These are phyloP conservation scores for Bertia moriformis DNA, from an alignment of 2,329 filamentous ascomycete species.

Conservation along the genomic window DNA sequence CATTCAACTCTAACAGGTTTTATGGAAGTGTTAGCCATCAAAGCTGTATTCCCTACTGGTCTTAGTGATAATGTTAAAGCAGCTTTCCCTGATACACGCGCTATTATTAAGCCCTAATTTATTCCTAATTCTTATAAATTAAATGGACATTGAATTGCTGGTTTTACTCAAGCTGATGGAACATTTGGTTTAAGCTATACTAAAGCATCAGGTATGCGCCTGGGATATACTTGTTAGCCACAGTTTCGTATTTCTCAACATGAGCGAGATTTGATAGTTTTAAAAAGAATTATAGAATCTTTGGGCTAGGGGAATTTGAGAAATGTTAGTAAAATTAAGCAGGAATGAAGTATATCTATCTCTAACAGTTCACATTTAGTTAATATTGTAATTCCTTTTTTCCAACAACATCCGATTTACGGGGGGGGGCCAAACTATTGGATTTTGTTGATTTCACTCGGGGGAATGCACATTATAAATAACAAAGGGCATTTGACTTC, in stretches of 20 bases:
- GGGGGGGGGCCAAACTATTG: constrained; percentile 1
- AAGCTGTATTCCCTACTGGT: neutral
- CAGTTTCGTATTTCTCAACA: constrained; percentile 4
- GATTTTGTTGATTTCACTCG: constrained; percentile 2
- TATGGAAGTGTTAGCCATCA: neutral
- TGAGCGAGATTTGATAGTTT: constrained; percentile 2
- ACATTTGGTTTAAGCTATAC: constrained; percentile 4
- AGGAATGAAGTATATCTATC: constrained; percentile 3
- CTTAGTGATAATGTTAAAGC: neutral
- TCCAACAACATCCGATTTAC: constrained; percentile 3
- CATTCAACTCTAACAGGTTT: neutral
- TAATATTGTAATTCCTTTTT: constrained; percentile 4
- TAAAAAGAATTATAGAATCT: constrained; percentile 3
- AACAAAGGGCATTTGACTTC: constrained; percentile 2
- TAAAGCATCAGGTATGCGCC: constrained; percentile 3
- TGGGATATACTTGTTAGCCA: constrained; percentile 3
- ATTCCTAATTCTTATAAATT: constrained; percentile 2
- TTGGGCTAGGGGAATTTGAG: constrained; percentile 3
- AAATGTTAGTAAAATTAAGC: constrained; percentile 1
- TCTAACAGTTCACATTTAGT: constrained; percentile 2
- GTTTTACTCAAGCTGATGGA: constrained; percentile 4
- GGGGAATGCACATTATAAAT: constrained; percentile 1
- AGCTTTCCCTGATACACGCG: neutral
- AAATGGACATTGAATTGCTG: constrained; percentile 3
- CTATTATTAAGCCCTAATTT: constrained; percentile 2